A percentile compares a stretch with the other conserved stretches of the same genome.
Evolutionary conservation across 1,139 yeast species (phyloP).

Genomic region (Candida sanyaensis): DNA sequence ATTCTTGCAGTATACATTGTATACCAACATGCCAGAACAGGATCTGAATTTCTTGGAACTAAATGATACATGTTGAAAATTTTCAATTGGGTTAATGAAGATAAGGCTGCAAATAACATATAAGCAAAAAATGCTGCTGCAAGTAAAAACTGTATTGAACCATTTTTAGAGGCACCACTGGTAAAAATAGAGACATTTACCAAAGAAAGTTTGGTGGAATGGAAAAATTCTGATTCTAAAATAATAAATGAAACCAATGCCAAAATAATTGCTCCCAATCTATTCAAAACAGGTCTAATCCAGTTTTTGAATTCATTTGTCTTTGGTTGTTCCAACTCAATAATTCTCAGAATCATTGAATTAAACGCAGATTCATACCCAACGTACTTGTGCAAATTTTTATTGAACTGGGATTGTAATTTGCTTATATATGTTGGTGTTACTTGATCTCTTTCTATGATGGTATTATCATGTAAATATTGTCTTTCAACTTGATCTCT

Average conservation of each 20-base stretch:
- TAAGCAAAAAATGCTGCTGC: slow-evolving; percentile 53
- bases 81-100: slow-evolving; percentile 66
- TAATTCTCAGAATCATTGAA: slow-evolving; percentile 30
- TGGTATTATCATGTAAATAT: slow-evolving; percentile 21
- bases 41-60: slow-evolving; percentile 68
- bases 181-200: slow-evolving; percentile 50
- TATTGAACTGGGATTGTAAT: slow-evolving; percentile 40
- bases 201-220: slow-evolving; percentile 65
- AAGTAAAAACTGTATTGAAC: slow-evolving; percentile 33
- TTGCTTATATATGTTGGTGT: slow-evolving; percentile 34
- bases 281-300: slow-evolving; percentile 48
- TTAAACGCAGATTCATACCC: slow-evolving; percentile 48
- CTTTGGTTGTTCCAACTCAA: slow-evolving; percentile 44
- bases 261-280: slow-evolving; percentile 42
- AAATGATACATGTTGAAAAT: slow-evolving; percentile 77
- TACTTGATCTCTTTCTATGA: slow-evolving; percentile 38
- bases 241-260: slow-evolving; percentile 48
- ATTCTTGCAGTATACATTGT: slow-evolving; percentile 80
- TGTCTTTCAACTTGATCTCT: slow-evolving; percentile 38
- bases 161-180: slow-evolving; percentile 19
- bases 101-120: slow-evolving; percentile 67
- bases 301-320: slow-evolving; percentile 33
- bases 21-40: slow-evolving; percentile 74
- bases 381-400: slow-evolving; percentile 36
- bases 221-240: slow-evolving; percentile 73